A percentile compares a stretch with the other conserved stretches of the same genome.
phyloP scores from a whole-genome alignment of 768 basidiomycete genomes.

The Mycena metata region DNA sequence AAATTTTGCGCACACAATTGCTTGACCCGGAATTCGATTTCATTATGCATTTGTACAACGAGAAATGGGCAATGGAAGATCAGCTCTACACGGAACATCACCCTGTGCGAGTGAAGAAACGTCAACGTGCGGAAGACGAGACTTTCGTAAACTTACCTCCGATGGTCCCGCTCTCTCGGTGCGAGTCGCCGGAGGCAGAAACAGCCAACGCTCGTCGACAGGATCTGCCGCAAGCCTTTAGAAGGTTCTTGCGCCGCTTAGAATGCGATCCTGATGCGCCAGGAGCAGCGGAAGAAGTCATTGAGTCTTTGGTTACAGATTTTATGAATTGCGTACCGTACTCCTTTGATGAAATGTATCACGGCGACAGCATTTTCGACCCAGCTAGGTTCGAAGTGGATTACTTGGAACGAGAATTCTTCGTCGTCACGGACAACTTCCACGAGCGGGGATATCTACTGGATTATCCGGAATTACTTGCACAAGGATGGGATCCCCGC shows the following conservation, averaged over 20 bases:
- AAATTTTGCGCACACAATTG: conserved; percentile 18
- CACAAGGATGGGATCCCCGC: not conserved
- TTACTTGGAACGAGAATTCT: not conserved
- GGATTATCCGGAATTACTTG: not conserved
- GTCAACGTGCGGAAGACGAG: not conserved
- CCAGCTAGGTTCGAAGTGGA: not conserved
- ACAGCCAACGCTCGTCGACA: not conserved
- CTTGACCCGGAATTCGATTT: conserved; percentile 24
- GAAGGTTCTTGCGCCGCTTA: not conserved
- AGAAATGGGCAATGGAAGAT: not conserved
- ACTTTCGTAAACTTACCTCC: not conserved
- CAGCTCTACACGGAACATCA: not conserved
- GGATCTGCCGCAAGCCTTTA: not conserved
- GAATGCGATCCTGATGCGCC: not conserved
- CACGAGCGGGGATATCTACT: not conserved
- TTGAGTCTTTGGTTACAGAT: not conserved
- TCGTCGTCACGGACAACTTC: not conserved
- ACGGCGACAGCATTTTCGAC: not conserved
- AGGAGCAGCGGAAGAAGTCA: not conserved
- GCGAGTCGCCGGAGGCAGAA: not conserved
- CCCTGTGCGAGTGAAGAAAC: not conserved
- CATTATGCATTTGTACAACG: conserved; percentile 2
- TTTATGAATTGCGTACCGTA: not conserved
- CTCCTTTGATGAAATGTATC: not conserved
- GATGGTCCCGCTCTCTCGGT: not conserved